Evolutionary conservation across 805 yeast genomes (phyloP).

Genomic region (Ogataea kodamae): DNA sequence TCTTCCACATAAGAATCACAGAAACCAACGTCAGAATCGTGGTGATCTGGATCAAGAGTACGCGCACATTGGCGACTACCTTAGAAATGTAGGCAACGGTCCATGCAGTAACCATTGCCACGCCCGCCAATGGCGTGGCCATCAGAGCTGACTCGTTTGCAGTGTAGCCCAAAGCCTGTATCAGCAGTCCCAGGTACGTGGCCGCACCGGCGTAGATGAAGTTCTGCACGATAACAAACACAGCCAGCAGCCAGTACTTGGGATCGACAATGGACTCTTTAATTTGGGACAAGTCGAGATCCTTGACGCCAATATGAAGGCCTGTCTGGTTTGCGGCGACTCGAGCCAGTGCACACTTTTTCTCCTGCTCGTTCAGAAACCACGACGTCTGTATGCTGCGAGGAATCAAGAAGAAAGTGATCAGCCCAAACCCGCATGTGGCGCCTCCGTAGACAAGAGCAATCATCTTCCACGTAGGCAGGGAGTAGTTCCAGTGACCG

Average conservation of each 20-base stretch:
- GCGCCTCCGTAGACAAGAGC: constrained; percentile 35
- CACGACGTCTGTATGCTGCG: constrained; percentile 34
- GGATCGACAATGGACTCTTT: constrained; percentile 34
- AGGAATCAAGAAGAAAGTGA: constrained; percentile 31
- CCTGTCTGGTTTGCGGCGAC: constrained; percentile 37
- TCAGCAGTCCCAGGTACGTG: constrained; percentile 44
- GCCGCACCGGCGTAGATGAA: constrained; percentile 59
- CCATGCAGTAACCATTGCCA: constrained; percentile 35
- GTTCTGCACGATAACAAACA: constrained; percentile 36
- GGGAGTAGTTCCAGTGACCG: constrained; percentile 25
- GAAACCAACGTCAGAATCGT: constrained; percentile 32
- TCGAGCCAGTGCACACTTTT: constrained; percentile 31
- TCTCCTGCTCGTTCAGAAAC: constrained; percentile 37
- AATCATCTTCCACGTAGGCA: constrained; percentile 32
- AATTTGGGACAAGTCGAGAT: constrained; percentile 29
- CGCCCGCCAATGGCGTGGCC: constrained; percentile 33
- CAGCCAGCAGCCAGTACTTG: constrained; percentile 31
- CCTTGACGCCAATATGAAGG: constrained; percentile 36
- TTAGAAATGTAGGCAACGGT: constrained; percentile 20
- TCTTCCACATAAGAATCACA: constrained; percentile 28
- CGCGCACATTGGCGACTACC: constrained; percentile 23
- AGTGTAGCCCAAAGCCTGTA: constrained; percentile 37
- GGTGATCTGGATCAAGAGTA: constrained; percentile 26
- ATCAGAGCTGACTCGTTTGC: constrained; percentile 35
- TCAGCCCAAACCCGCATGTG: constrained; percentile 32